phyloP scores from a whole-genome alignment of 805 yeast species.

The Barnettozyma sp. region DNA sequence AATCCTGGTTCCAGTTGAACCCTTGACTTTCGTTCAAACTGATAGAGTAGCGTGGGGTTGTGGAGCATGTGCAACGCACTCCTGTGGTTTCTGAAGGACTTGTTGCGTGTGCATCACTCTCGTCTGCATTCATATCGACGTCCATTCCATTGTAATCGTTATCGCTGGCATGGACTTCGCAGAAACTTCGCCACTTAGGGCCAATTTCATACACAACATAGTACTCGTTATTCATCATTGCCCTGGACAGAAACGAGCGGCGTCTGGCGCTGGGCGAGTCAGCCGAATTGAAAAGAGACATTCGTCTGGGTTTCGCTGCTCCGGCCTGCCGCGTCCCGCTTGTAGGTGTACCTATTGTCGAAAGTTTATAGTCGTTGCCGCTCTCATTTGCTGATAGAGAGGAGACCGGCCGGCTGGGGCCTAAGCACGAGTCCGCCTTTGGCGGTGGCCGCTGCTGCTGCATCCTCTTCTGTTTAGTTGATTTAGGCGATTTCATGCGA shows the following conservation, averaged over 20 bases:
- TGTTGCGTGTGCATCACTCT: background rate
- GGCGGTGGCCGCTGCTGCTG: too few relatives aligned
- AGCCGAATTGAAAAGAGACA: conserved; percentile 21
- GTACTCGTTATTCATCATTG: conserved; percentile 52
- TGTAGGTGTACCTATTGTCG: too few relatives aligned
- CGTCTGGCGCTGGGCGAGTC: conserved; percentile 48
- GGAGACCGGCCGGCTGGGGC: too few relatives aligned
- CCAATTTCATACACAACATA: conserved; percentile 46
- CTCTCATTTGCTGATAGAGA: too few relatives aligned
- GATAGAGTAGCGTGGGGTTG: conserved; percentile 31
- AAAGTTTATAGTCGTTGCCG: too few relatives aligned
- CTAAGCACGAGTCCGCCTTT: too few relatives aligned
- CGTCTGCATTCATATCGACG: background rate
- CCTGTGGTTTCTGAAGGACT: background rate
- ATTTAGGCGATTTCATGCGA: too few relatives aligned
- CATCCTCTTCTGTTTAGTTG: too few relatives aligned
- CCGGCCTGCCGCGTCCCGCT: too few relatives aligned
- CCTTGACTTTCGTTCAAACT: conserved; percentile 63
- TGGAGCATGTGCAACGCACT: conserved; percentile 1
- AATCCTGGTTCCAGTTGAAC: conserved; percentile 68
- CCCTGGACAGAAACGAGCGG: conserved; percentile 46
- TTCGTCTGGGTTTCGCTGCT: too few relatives aligned
- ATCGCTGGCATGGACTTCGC: too few relatives aligned
- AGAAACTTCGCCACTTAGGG: too few relatives aligned
- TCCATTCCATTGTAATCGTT: background rate